phyloP scores from a whole-genome alignment of 768 basidiomycete genomes.

The Mycena vulgaris region DNA sequence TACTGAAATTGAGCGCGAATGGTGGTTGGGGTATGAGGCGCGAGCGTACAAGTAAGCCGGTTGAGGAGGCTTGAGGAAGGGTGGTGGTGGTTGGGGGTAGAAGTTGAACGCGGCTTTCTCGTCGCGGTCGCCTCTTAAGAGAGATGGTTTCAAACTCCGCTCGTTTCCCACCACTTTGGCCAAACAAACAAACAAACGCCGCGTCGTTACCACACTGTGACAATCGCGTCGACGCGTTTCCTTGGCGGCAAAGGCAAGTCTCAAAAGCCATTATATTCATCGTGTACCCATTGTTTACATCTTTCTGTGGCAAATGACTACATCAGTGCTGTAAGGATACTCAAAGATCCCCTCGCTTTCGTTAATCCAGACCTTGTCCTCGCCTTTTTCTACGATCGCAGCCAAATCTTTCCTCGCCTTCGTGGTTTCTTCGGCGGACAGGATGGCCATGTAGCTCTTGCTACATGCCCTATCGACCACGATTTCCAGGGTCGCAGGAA shows the following conservation, averaged over 20 bases:
- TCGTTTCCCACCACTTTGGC: conserved; percentile 12
- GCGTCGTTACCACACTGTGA: conserved; percentile 18
- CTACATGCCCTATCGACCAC: conserved; percentile 79
- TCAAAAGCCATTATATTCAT: background rate
- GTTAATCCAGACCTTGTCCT: conserved; percentile 84
- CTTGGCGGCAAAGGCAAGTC: background rate
- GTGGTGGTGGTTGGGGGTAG: conserved; percentile 34
- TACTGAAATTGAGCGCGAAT: background rate
- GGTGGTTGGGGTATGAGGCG: conserved; percentile 24
- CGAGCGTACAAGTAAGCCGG: conserved; percentile 9
- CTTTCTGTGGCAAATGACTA: conserved; percentile 63
- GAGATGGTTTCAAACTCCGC: conserved; percentile 31
- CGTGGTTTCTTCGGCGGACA: conserved; percentile 70
- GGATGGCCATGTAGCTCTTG: conserved; percentile 88
- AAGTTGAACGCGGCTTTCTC: conserved; percentile 15
- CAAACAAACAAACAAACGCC: conserved; percentile 24
- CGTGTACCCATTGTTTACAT: background rate
- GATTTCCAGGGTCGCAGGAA: conserved; percentile 68
- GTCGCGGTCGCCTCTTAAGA: conserved; percentile 28
- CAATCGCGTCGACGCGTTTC: conserved; percentile 12
- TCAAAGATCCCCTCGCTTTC: conserved; percentile 80
- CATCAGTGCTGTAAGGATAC: conserved; percentile 82
- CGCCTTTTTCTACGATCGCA: conserved; percentile 69
- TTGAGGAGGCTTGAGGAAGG: conserved; percentile 13
- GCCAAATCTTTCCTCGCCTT: conserved; percentile 67